Evolutionary conservation across 306 rosid genomes (phyloP).

Genomic region (Glycyrrhiza uralensis): DNA sequence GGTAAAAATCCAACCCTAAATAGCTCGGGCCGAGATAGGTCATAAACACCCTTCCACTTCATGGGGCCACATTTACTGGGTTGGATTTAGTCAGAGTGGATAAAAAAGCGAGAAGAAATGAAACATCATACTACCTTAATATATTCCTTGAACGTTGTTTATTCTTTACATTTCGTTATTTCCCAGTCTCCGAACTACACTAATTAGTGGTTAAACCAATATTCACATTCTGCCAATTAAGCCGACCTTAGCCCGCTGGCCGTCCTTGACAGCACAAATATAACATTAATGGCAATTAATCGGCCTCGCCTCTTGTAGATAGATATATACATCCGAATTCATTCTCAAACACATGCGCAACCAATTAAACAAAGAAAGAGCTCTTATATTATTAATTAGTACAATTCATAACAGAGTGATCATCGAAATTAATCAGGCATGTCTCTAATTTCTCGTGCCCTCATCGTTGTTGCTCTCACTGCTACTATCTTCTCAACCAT

Average conservation of each 20-base stretch:
- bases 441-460: slow-evolving; percentile 20
- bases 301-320: not conserved
- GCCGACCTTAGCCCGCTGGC: slow-evolving; percentile 20
- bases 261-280: not conserved
- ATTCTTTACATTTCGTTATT: not conserved
- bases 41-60: no score
- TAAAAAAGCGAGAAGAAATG: not conserved
- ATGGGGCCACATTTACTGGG: no score
- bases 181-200: not conserved
- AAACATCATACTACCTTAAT: not conserved
- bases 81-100: not conserved
- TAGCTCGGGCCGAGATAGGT: no score
- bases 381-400: no score
- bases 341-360: not conserved
- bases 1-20: no score
- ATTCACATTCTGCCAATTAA: not conserved
- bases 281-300: not conserved
- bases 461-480: not conserved
- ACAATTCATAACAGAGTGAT: not conserved
- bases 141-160: not conserved
- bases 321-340: not conserved
- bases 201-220: not conserved
- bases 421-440: not conserved
- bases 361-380: not conserved
- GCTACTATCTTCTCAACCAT: slow-evolving; percentile 24